These are phyloP conservation scores for Penicillium fimorum DNA, from an alignment of 495 filamentous ascomycete species.

Conservation along the genomic window DNA sequence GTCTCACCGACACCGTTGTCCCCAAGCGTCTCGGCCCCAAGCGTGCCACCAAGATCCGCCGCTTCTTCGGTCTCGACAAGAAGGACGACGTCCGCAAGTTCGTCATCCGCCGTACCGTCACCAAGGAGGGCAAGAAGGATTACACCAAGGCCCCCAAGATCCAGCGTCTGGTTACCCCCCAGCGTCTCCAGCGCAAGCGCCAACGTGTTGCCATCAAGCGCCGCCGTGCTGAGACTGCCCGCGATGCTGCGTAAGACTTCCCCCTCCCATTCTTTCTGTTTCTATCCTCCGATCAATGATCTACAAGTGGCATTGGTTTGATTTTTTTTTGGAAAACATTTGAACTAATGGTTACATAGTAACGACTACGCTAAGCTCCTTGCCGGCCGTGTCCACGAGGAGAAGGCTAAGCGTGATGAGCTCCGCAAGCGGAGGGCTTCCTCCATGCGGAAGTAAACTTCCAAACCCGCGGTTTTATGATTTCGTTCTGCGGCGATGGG, in stretches of 20 bases:
- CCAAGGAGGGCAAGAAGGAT: constrained; percentile 91
- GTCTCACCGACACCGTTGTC: constrained; percentile 92
- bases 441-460: constrained; percentile 86
- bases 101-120: constrained; percentile 98
- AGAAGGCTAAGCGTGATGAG: constrained; percentile 87
- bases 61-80: constrained; percentile 98
- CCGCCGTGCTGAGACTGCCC: constrained; percentile 86
- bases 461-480: constrained; percentile 26
- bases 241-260: constrained; percentile 93
- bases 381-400: constrained; percentile 91
- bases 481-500: constrained; percentile 37
- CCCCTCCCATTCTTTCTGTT: neutral
- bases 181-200: constrained; percentile 99
- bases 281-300: constrained; percentile 10
- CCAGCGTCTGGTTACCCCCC: constrained; percentile 97
- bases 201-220: constrained; percentile 96
- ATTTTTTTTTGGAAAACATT: neutral
- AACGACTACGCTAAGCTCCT: constrained; percentile 93
- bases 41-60: constrained; percentile 98
- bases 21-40: constrained; percentile 98
- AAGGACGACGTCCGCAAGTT: constrained; percentile 99
- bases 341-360: constrained; percentile 34
- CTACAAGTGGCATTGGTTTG: constrained; percentile 19
- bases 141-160: constrained; percentile 99
- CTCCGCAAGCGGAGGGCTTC: constrained; percentile 91